Evolutionary conservation across 768 basidiomycete genomes (phyloP), one percentile per base, ranked within the genome.

Genomic region (Leucocoprinus sp.): DNA sequence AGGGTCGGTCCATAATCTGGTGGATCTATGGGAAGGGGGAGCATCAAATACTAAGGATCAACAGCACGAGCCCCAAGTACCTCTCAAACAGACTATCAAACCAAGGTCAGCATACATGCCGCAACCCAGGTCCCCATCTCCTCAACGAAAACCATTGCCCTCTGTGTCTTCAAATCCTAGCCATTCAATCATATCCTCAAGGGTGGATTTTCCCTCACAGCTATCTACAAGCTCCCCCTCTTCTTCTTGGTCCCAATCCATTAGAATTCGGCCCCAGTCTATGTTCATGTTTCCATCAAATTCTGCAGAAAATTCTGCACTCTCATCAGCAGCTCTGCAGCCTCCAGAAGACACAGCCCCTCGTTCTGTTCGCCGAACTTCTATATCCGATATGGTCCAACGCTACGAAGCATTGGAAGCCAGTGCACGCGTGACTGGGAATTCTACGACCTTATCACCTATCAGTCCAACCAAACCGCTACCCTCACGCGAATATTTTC

Each of bases 341-440:
- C 72, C 77, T 15, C 72, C 80, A 2, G 69, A 67, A 37, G 71
- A 74, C 39, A 47, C 64, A 3, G 70, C 61, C 34, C 62, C 69
- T 27, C 71, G 71, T 24, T 60, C 62, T 2, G 53, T 60, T 5
- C 55, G 59, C 6, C 75, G 88, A 15, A 83, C 81, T 3, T 91
- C 89, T 0, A 91, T 91, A 54, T 80, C 87, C 31, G 79, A 91
- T 56, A 89, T 91, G 78, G 89, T 91, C 19, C 84, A 86, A 53
- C 76, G 70, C 36, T 92, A 81, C 59, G 89, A 92, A 60, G 76
- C 79, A 5, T 78, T 90, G 44, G 73, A 42, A 33, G 39, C 46
- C 33, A 48, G 14, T 19, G 39, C 23, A 14, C 40, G 33, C 11
- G 38, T 39, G 3, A 23, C 40, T 7, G 39, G 39, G 8, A 41